Evolutionary conservation across 2,329 filamentous ascomycete species (phyloP).

Genomic region (Fusarium pseudonygamai): DNA sequence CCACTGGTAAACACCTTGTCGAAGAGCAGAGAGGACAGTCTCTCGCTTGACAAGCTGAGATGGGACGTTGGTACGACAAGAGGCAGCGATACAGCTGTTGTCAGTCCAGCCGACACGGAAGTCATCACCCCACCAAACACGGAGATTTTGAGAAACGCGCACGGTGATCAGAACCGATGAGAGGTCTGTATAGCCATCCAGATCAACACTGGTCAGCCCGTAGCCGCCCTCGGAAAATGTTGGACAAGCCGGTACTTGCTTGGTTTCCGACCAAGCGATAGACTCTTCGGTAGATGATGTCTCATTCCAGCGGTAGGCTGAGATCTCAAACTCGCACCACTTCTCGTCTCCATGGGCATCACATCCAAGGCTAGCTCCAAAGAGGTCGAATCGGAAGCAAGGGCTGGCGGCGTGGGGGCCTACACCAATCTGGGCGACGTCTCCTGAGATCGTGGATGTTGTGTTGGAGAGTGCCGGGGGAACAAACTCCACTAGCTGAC

Average conservation of each 20-base stretch:
- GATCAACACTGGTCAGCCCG: constrained; percentile 47
- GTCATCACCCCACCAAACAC: constrained; percentile 55
- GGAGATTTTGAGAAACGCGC: constrained; percentile 50
- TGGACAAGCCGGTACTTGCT: constrained; percentile 51
- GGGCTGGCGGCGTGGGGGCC: constrained; percentile 49
- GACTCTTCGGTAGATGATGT: constrained; percentile 47
- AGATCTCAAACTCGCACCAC: constrained; percentile 54
- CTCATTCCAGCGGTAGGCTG: constrained; percentile 52
- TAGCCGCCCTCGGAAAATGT: constrained; percentile 48
- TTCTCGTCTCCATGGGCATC: constrained; percentile 48
- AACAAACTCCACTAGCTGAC: constrained; percentile 53
- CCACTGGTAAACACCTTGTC: constrained; percentile 49
- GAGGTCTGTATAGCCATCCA: constrained; percentile 52
- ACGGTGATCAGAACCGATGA: constrained; percentile 52
- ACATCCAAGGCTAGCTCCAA: constrained; percentile 52
- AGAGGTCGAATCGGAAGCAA: constrained; percentile 54
- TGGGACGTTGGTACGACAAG: constrained; percentile 45
- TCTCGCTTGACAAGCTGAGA: constrained; percentile 47
- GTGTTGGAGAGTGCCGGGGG: constrained; percentile 48
- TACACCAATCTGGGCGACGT: constrained; percentile 53
- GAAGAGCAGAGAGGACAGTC: constrained; percentile 44
- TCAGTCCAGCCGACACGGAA: constrained; percentile 54
- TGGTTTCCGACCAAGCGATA: constrained; percentile 53
- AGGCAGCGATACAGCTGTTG: constrained; percentile 52
- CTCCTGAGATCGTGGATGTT: constrained; percentile 40